Evolutionary conservation across 306 rosid species (phyloP).

Genomic region (Casuarina glauca): DNA sequence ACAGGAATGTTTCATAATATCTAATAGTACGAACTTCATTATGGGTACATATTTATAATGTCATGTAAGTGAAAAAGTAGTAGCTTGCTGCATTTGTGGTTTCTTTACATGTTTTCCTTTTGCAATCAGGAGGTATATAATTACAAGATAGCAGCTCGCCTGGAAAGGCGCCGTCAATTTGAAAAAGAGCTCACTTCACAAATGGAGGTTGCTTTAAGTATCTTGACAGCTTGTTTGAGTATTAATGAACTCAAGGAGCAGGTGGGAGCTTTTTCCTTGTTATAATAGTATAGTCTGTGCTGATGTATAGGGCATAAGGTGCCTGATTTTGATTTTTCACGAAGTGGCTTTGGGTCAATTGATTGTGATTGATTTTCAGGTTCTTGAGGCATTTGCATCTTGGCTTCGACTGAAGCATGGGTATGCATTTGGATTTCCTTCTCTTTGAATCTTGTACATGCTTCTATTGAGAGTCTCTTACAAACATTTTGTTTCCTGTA

Average conservation of each 20-base stretch:
- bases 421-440: slow-evolving; percentile 43
- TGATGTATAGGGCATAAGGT: slow-evolving; percentile 21
- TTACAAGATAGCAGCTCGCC: slow-evolving; percentile 97
- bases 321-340: slow-evolving; percentile 8
- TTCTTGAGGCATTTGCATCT: slow-evolving; percentile 99
- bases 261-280: slow-evolving; percentile 43
- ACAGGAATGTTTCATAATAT: background rate
- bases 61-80: background rate
- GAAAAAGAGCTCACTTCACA: slow-evolving; percentile 95
- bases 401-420: slow-evolving; percentile 99
- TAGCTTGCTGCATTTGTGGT: background rate
- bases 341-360: slow-evolving; percentile 26
- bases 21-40: background rate
- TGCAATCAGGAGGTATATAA: slow-evolving; percentile 83
- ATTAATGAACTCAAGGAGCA: slow-evolving; percentile 95
- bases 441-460: slow-evolving; percentile 7
- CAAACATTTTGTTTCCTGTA: slow-evolving; percentile 3
- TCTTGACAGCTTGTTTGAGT: slow-evolving; percentile 87
- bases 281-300: background rate
- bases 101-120: slow-evolving; percentile 26
- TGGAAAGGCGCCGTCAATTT: slow-evolving; percentile 95
- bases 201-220: slow-evolving; percentile 87
- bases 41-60: background rate
- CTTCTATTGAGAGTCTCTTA: background rate
- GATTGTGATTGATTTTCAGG: slow-evolving; percentile 54